Percentiles rank a stretch among this genome's conserved stretches.
phyloP scores from a whole-genome alignment of 768 basidiomycete genomes.

The Lactifluus subvellereus region DNA sequence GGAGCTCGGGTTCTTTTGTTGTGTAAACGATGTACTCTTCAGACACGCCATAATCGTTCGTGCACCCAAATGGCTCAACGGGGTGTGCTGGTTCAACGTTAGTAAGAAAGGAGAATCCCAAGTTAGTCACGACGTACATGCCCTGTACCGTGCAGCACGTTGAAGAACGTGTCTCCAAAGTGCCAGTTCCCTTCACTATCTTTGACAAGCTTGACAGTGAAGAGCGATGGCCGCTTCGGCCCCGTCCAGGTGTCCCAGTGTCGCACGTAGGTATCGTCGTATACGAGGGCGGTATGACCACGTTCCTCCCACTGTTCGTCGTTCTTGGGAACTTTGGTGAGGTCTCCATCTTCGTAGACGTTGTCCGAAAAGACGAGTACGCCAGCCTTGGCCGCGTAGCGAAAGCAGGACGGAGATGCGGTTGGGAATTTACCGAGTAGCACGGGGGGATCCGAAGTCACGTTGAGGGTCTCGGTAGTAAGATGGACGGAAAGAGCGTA shows the following conservation, averaged over 20 bases:
- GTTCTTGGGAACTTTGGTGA: slow-evolving; percentile 60
- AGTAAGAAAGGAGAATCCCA: neutral
- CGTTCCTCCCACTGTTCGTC: slow-evolving; percentile 69
- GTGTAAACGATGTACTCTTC: slow-evolving; percentile 70
- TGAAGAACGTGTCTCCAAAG: slow-evolving; percentile 47
- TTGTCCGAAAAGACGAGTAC: slow-evolving; percentile 79
- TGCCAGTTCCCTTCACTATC: slow-evolving; percentile 47
- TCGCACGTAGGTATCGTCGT: slow-evolving; percentile 42
- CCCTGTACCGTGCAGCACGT: slow-evolving; percentile 58
- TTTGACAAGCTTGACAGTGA: slow-evolving; percentile 54
- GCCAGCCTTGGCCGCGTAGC: slow-evolving; percentile 48
- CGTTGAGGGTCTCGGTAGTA: slow-evolving; percentile 33
- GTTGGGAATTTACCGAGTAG: slow-evolving; percentile 65
- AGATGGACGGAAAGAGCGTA: slow-evolving; percentile 54
- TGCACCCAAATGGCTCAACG: slow-evolving; percentile 83
- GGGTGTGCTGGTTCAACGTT: slow-evolving; percentile 43
- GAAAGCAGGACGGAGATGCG: slow-evolving; percentile 64
- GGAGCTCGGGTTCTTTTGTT: slow-evolving; percentile 74
- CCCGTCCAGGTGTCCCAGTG: slow-evolving; percentile 67
- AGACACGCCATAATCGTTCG: slow-evolving; percentile 75
- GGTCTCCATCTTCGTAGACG: slow-evolving; percentile 70
- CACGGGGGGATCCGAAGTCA: slow-evolving; percentile 35
- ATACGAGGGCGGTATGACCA: slow-evolving; percentile 58
- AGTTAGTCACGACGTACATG: slow-evolving; percentile 46
- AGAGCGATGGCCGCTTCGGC: slow-evolving; percentile 65